Percentiles rank a stretch among this genome's conserved stretches.
phyloP scores from a whole-genome alignment of 805 yeast species.

The Barnettozyma sp. region DNA sequence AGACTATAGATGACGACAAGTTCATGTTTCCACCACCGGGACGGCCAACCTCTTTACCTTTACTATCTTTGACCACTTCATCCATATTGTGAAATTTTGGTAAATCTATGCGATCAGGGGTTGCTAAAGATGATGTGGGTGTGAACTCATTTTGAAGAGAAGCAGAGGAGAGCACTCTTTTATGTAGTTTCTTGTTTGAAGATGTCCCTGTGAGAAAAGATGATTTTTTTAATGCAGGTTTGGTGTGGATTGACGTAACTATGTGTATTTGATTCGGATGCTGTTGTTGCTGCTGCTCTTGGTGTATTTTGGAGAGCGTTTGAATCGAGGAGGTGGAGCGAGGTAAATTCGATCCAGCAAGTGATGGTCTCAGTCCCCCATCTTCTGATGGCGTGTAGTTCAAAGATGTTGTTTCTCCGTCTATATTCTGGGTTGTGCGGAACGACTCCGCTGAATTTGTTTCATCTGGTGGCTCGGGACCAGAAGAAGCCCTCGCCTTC shows the following conservation, averaged over 20 bases:
- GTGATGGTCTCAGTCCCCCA: no score
- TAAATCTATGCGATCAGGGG: slow-evolving; percentile 5
- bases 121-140: slow-evolving; percentile 2
- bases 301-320: slow-evolving; percentile 22
- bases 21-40: no score
- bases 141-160: slow-evolving; percentile 17
- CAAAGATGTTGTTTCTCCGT: no score
- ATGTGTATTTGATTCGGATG: slow-evolving; percentile 13
- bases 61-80: not conserved
- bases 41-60: no score
- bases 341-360: slow-evolving; percentile 3
- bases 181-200: slow-evolving; percentile 20
- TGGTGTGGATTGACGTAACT: slow-evolving; percentile 10
- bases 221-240: slow-evolving; percentile 6
- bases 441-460: no score
- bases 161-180: slow-evolving; percentile 19
- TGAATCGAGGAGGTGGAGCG: slow-evolving; percentile 22
- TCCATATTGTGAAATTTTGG: slow-evolving; percentile 23
- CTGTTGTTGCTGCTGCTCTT: slow-evolving; percentile 12
- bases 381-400: no score
- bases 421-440: not conserved
- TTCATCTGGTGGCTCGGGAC: no score
- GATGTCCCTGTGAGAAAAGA: slow-evolving; percentile 5
- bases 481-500: no score
- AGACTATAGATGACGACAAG: slow-evolving; percentile 17